Conservation (phyloP, 2,329 filamentous ascomycete species). For the Verticillium tricorpus region DNA sequence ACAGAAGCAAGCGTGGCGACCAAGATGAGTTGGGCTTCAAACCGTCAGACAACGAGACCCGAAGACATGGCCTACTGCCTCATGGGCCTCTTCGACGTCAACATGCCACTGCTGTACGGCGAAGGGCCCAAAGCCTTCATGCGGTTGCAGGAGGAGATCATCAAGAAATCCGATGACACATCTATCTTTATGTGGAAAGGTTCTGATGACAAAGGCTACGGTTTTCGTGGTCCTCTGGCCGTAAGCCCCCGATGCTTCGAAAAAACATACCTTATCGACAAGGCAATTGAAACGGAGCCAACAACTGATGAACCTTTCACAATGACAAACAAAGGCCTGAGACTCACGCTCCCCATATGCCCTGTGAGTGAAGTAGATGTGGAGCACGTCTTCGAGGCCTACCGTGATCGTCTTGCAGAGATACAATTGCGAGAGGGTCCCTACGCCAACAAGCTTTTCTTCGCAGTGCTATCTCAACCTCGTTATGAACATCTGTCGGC, state of each 20-base stretch:
- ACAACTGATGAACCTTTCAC: neutral
- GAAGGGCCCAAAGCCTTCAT: conserved; percentile 11
- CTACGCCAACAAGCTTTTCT: neutral
- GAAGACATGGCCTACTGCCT: conserved; percentile 21
- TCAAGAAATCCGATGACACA: conserved; percentile 13
- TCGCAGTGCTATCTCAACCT: neutral
- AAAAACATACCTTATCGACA: neutral
- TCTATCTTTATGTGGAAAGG: conserved; percentile 18
- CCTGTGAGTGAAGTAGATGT: neutral
- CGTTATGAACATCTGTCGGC: rapidly evolving
- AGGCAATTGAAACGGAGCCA: neutral
- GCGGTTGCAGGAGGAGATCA: conserved; percentile 19
- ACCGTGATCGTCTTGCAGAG: neutral
- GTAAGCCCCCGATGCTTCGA: neutral
- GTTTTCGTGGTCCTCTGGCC: neutral
- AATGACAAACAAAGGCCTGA: neutral
- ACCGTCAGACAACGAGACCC: conserved; percentile 14
- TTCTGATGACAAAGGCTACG: neutral
- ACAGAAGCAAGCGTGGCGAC: conserved; percentile 4
- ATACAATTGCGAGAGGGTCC: neutral
- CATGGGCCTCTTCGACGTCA: conserved; percentile 18
- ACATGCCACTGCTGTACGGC: conserved; percentile 21
- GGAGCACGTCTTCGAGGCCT: neutral
- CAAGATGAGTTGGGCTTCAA: conserved; percentile 19
- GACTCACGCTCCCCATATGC: neutral